A percentile compares a stretch with the other conserved stretches of the same genome.
Evolutionary conservation across 495 filamentous ascomycete species (phyloP).

Genomic region (Podospora didyma): DNA sequence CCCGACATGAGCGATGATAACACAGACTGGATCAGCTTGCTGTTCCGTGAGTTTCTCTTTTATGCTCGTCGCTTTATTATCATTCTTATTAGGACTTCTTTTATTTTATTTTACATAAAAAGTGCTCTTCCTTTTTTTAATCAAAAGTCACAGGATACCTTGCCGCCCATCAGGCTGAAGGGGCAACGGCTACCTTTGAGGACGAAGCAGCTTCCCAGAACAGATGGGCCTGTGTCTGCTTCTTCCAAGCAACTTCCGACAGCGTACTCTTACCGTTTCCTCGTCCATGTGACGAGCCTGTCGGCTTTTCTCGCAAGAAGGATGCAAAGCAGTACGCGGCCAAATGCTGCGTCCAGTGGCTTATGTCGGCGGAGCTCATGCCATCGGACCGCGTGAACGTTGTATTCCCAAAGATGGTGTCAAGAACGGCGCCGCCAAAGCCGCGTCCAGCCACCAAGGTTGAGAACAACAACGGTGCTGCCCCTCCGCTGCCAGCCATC

Average conservation of each 20-base stretch:
- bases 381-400: constrained; percentile 13
- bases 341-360: constrained; percentile 38
- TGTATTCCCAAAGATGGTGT: constrained; percentile 6
- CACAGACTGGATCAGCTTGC: constrained; percentile 34
- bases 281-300: constrained; percentile 14
- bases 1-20: constrained; percentile 24
- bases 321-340: constrained; percentile 44
- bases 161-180: constrained; percentile 5
- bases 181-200: background rate
- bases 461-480: background rate
- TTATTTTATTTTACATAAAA: no score
- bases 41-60: constrained; percentile 32
- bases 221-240: constrained; percentile 21
- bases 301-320: constrained; percentile 35
- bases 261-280: constrained; percentile 25
- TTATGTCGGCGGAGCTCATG: constrained; percentile 25
- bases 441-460: background rate
- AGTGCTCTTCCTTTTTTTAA: background rate
- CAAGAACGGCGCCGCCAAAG: no score
- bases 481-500: background rate
- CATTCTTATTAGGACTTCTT: no score
- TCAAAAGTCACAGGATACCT: constrained; percentile 18
- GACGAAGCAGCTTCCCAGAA: constrained; percentile 3
- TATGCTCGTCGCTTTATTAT: no score
- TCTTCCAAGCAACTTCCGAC: constrained; percentile 2